Conservation (phyloP, 2,329 filamentous ascomycete genomes). For the Phialophora verrucosa region DNA sequence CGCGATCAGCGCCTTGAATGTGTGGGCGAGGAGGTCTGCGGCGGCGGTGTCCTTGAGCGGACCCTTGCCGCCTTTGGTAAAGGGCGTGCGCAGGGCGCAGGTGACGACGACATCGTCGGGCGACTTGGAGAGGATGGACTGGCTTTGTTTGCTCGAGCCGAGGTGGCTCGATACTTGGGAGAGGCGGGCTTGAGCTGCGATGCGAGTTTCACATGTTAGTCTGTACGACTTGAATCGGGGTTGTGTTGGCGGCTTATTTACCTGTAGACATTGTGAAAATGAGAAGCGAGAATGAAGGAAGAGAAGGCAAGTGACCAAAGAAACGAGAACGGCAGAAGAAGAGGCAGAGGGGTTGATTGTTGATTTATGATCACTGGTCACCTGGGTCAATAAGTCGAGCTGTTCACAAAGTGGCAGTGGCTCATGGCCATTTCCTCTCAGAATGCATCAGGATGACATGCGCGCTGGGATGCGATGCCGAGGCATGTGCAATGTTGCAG, state of each 20-base stretch:
- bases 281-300: not conserved
- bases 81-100: conserved; percentile 84
- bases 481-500: conserved; percentile 22
- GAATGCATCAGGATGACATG: conserved; percentile 1
- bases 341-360: conserved; percentile 1
- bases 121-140: conserved; percentile 57
- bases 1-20: conserved; percentile 79
- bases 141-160: conserved; percentile 35
- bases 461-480: conserved; percentile 11
- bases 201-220: conserved; percentile 40
- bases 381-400: not conserved
- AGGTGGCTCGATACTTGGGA: conserved; percentile 65
- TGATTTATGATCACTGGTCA: conserved; percentile 21
- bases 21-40: conserved; percentile 81
- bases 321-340: not conserved
- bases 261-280: not conserved
- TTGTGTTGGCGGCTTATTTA: not conserved
- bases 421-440: conserved; percentile 7
- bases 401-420: not conserved
- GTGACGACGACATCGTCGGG: conserved; percentile 84
- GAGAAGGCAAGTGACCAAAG: not conserved
- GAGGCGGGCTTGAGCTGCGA: conserved; percentile 62
- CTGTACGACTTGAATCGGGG: not conserved
- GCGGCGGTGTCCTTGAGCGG: conserved; percentile 93
- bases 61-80: conserved; percentile 92